Evolutionary conservation across 768 basidiomycete genomes (phyloP).

Genomic region (Tulasnella sp.): DNA sequence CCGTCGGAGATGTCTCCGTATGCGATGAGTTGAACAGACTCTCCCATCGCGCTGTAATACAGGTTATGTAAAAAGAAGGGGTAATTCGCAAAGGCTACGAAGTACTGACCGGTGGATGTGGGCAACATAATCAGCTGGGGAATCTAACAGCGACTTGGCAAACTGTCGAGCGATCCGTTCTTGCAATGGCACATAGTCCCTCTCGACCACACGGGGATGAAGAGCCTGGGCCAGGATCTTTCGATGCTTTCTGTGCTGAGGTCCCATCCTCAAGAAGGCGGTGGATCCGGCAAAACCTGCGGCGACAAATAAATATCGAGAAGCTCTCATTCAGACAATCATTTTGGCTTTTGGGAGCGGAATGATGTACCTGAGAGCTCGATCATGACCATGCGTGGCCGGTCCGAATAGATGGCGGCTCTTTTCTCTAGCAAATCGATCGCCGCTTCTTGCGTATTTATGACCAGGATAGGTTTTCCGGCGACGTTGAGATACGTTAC

Average conservation of each 20-base stretch:
- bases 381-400: background rate
- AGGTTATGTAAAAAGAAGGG: background rate
- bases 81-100: background rate
- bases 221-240: conserved; percentile 5
- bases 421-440: conserved; percentile 26
- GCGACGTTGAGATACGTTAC: conserved; percentile 11
- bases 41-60: background rate
- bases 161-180: background rate
- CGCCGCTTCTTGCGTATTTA: conserved; percentile 25
- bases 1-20: background rate
- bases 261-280: background rate
- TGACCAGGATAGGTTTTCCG: conserved; percentile 5
- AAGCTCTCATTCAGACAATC: no score
- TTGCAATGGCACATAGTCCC: background rate
- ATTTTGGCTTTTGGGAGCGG: no score
- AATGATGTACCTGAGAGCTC: no score
- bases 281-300: background rate
- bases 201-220: background rate
- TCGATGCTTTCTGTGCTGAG: background rate
- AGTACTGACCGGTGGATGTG: background rate
- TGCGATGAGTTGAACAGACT: background rate
- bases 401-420: conserved; percentile 26
- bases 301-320: conserved; percentile 16
- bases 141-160: background rate
- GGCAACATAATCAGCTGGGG: background rate